Base-by-base conservation (phyloP, 805 yeast genomes). In the Candida taoyuanica region DNA sequence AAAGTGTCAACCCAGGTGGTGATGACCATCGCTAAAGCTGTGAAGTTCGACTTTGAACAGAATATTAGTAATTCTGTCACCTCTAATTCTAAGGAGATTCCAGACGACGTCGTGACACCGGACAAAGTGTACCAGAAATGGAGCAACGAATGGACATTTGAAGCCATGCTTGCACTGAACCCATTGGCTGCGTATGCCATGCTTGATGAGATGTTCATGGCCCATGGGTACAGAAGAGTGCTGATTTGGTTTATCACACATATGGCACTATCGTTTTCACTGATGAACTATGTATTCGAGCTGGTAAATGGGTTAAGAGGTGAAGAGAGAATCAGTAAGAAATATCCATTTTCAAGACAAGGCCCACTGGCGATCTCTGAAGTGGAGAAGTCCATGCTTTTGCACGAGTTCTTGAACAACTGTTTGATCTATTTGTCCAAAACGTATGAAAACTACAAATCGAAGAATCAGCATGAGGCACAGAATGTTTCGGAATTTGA, bases 181-280 rank as follows among this genome's bases (percentile, higher is more conserved):
- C 75, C 76, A 5, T 62, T 67, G 9, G 60, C 78, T 3, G 71
- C 79, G 0, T 72, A 76, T 53, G 63, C 71, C 14, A 62, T 81
- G 36, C 62, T 81, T 54, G 88, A 81, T 57, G 91, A 84, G 58
- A 62, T 84, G 67, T 62, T 83, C 37, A 81, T 82, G 85, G 73
- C 78, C 36, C 62, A 64, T 39, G 87, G 87, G 0, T 72, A 68
- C 47, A 68, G 89, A 48, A 59, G 86, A 21, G 74, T 74, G 0
- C 53, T 81, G 12, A 76, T 83, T 30, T 80, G 86, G 85, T 76
- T 73, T 44, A 56, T 83, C 16, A 78, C 87, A 1, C 85, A 78
- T 54, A 57, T 77, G 49, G 73, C 77, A 36, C 56, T 79, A 15
- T 74, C 74, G 21, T 72, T 73, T 47, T 59, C 74, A 40, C 49